These are phyloP conservation scores for Calophaca sinica DNA, from an alignment of 306 rosid species.

Conservation along the genomic window DNA sequence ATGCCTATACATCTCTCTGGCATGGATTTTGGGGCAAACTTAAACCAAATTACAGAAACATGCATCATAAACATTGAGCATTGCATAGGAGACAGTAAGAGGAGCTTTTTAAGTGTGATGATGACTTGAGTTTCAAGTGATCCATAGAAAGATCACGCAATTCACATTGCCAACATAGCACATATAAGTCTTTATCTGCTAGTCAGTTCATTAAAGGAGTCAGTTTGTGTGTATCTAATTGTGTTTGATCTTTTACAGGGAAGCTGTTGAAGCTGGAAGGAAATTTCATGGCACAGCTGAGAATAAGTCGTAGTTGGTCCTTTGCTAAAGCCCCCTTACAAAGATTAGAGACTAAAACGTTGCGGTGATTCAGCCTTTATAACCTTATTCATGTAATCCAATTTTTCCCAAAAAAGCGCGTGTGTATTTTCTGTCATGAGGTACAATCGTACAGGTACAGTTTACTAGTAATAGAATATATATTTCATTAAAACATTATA, in stretches of 20 bases:
- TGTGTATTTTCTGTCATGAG: constrained; percentile 9
- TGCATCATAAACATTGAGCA: not conserved
- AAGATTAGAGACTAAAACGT: constrained; percentile 34
- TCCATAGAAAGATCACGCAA: not conserved
- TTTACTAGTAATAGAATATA: no score
- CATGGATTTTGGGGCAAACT: constrained; percentile 13
- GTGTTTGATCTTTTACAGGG: constrained; percentile 60
- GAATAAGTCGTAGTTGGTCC: constrained; percentile 48
- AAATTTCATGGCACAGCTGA: constrained; percentile 72
- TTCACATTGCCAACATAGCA: not conserved
- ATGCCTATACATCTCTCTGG: not conserved
- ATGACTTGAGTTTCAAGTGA: not conserved
- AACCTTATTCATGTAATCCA: constrained; percentile 10
- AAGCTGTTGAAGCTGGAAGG: constrained; percentile 95
- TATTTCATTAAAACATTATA: not conserved
- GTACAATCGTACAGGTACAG: constrained; percentile 17
- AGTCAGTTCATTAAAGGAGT: not conserved
- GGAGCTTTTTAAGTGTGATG: constrained; percentile 9
- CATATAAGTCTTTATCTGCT: constrained; percentile 15
- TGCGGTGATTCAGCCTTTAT: constrained; percentile 8
- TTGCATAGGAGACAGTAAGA: constrained; percentile 5
- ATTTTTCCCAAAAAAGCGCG: not conserved
- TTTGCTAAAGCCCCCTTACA: constrained; percentile 21
- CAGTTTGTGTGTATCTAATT: constrained; percentile 20
- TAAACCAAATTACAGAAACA: not conserved